Evolutionary conservation across 1,284 basidiomycete genomes (phyloP).

Genomic region (Cryptococcus sp.): DNA sequence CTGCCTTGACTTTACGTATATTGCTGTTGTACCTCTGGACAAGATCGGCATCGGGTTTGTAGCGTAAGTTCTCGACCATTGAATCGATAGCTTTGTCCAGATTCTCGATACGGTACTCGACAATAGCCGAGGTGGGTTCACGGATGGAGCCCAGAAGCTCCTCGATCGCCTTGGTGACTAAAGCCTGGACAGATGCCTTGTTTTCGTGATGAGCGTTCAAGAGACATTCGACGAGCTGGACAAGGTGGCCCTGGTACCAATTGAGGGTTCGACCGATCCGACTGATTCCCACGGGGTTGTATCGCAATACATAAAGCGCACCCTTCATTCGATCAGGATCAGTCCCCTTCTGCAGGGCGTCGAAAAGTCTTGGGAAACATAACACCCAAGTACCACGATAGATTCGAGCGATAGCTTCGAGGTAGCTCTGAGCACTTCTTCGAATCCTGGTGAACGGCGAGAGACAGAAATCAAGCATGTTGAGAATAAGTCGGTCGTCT

Average conservation of each 20-base stretch:
- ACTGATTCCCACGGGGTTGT: constrained; percentile 34
- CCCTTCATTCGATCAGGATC: constrained; percentile 95
- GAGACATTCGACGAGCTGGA: constrained; percentile 64
- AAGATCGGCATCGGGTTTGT: constrained; percentile 29
- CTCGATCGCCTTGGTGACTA: constrained; percentile 67
- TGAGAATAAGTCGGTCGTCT: constrained; percentile 72
- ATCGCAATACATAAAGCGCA: constrained; percentile 73
- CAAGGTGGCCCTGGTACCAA: constrained; percentile 56
- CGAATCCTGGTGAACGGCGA: constrained; percentile 72
- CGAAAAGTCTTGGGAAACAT: constrained; percentile 67
- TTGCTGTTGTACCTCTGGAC: constrained; percentile 37
- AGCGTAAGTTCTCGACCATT: constrained; percentile 17
- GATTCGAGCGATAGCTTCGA: constrained; percentile 54
- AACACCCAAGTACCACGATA: constrained; percentile 77
- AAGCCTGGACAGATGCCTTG: constrained; percentile 89
- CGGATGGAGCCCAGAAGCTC: constrained; percentile 51
- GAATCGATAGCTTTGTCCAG: constrained; percentile 31
- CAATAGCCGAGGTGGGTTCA: constrained; percentile 36
- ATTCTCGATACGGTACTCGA: constrained; percentile 20
- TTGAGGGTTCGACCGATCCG: constrained; percentile 52
- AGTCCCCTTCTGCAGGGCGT: constrained; percentile 67
- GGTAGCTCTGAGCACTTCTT: constrained; percentile 31
- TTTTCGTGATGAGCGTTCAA: constrained; percentile 86
- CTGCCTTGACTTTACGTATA: constrained; percentile 27
- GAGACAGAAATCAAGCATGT: constrained; percentile 76